phyloP scores from a whole-genome alignment of 169 alveolate genomes.

The Besnoitia besnoiti region DNA sequence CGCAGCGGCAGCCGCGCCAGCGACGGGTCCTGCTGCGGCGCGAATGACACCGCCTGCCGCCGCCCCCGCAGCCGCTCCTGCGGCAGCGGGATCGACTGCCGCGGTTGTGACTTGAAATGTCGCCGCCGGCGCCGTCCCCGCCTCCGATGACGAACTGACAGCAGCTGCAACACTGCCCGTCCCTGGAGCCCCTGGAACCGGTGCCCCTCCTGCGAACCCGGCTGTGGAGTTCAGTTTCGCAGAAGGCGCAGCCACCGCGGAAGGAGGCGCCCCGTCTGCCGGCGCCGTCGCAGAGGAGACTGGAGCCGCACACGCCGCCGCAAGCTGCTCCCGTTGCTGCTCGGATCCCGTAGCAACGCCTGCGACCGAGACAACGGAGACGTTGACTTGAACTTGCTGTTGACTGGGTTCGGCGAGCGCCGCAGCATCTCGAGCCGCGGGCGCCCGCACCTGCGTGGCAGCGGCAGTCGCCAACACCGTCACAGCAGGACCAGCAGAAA shows the following conservation, averaged over 20 bases:
- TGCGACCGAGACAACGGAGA: not conserved
- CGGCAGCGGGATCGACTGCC: constrained; percentile 1
- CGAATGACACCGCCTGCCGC: not conserved
- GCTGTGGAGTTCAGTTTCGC: not conserved
- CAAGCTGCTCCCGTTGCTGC: not conserved
- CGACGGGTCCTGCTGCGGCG: constrained; percentile 39
- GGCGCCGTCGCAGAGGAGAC: not conserved
- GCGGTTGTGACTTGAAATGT: not conserved
- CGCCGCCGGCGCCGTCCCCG: not conserved
- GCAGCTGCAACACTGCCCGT: not conserved
- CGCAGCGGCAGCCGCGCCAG: constrained; percentile 13
- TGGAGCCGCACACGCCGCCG: not conserved
- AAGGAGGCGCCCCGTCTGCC: not conserved
- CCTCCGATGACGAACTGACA: not conserved
- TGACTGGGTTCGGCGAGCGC: not conserved
- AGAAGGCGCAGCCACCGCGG: not conserved
- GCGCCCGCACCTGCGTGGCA: not conserved
- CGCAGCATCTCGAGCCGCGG: not conserved
- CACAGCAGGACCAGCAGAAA: not conserved
- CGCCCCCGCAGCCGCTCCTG: constrained; percentile 41
- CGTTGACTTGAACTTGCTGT: not conserved
- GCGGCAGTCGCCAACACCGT: constrained; percentile 33
- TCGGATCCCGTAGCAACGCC: not conserved
- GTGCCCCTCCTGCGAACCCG: constrained; percentile 1
- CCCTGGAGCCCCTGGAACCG: constrained; percentile 15